These are phyloP conservation scores for Irpex sp. DNA, from an alignment of 1,284 basidiomycete genomes.

Conservation along the genomic window DNA sequence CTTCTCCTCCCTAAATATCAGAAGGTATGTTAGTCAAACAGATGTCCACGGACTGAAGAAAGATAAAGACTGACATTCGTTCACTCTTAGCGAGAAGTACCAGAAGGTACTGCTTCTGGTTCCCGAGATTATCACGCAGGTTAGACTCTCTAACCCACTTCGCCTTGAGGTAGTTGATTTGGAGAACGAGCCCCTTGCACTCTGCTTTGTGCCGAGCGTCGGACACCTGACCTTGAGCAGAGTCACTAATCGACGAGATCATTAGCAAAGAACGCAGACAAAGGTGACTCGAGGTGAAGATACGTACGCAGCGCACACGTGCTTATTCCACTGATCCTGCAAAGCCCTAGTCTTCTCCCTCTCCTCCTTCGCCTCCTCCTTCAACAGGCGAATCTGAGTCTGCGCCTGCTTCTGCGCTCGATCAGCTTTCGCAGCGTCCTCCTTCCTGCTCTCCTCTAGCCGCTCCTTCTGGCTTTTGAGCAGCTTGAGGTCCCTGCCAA, in stretches of 20 bases:
- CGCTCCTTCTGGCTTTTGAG: constrained; percentile 66
- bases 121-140: constrained; percentile 75
- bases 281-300: neutral
- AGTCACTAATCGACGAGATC: constrained; percentile 38
- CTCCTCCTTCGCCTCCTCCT: constrained; percentile 64
- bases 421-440: constrained; percentile 39
- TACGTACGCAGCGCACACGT: constrained; percentile 39
- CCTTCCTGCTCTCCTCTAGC: constrained; percentile 51
- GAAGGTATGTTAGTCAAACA: constrained; percentile 2
- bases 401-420: constrained; percentile 62
- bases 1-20: constrained; percentile 60
- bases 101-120: constrained; percentile 86
- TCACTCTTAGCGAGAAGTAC: constrained; percentile 64
- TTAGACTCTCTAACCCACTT: constrained; percentile 85
- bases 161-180: constrained; percentile 90
- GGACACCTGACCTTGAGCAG: constrained; percentile 48
- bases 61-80: constrained; percentile 53
- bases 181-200: constrained; percentile 83
- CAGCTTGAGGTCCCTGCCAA: constrained; percentile 69
- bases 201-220: constrained; percentile 76
- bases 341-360: constrained; percentile 43
- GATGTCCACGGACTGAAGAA: neutral
- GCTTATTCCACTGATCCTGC: constrained; percentile 44
- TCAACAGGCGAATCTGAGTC: constrained; percentile 60
- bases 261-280: neutral